These are phyloP conservation scores for Cercophora scortea DNA, from an alignment of 495 filamentous ascomycete genomes.

Conservation along the genomic window DNA sequence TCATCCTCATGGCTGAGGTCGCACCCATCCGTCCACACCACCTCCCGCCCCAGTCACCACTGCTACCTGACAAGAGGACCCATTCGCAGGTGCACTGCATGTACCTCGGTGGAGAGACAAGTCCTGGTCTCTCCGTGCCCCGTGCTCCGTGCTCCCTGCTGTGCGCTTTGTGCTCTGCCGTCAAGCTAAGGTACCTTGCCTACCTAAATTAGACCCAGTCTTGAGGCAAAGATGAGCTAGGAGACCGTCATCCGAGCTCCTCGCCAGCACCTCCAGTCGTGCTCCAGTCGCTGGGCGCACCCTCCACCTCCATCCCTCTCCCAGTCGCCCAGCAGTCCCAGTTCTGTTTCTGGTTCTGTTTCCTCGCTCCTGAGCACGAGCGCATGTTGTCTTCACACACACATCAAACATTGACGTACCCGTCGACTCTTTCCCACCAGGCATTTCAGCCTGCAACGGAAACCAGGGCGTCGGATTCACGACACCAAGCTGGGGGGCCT, in stretches of 20 bases:
- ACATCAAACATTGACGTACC: conserved; percentile 10
- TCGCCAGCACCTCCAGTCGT: no score
- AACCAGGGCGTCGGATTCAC: background rate
- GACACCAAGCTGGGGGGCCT: no score
- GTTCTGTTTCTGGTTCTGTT: background rate
- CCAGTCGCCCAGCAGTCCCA: background rate
- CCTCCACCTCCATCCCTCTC: conserved; percentile 1
- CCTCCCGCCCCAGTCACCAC: background rate
- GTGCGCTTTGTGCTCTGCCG: background rate
- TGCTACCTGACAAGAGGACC: background rate
- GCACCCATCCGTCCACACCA: background rate
- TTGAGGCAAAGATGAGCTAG: background rate
- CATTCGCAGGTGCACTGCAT: no score
- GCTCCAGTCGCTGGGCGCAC: no score
- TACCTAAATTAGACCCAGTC: conserved; percentile 7
- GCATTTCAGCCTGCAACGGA: background rate
- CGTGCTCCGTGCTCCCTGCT: conserved; percentile 5
- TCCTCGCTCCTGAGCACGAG: conserved; percentile 5
- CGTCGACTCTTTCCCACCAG: background rate
- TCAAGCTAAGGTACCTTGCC: background rate
- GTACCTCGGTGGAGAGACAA: no score
- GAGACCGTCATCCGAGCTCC: conserved; percentile 1
- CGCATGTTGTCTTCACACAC: conserved; percentile 10
- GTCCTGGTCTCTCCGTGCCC: conserved; percentile 2
- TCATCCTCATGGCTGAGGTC: no score